Base-by-base conservation (phyloP, 2,329 filamentous ascomycete genomes). In the Penicillium sumatraense region DNA sequence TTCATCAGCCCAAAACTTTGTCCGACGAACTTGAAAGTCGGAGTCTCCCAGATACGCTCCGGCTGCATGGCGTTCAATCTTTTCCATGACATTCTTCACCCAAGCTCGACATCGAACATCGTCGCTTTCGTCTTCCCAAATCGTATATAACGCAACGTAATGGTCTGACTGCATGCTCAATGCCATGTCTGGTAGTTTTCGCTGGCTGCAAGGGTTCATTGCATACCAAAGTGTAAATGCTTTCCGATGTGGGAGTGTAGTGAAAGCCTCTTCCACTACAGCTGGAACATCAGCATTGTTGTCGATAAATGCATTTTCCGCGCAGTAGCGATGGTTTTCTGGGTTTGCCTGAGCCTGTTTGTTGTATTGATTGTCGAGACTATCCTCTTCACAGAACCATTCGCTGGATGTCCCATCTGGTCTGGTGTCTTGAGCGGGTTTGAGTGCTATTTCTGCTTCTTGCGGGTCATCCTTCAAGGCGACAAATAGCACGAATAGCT, bases 21-120 rank as follows among this genome's bases (percentile, higher is more conserved):
- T 78, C 56, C 66, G 67, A 5, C 81, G 71, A 9, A 70, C 64
- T 63, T 80, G 79, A 56, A 84, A 84, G 63, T 85, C 82, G 0
- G 80, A 72, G 58, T 85, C 82, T 8, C 82, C 83, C 1, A 84
- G 68, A 59, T 84, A 84, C n/a, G 79, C 76, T 2, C 82, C 83
- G 2, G 73, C 76, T 4, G 73, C 72, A 40, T 79, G 68, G 23
- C 58, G 60, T 60, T 79, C 75, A 1, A 81, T 68, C 6, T 63
- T 50, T 24, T 50, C 58, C 70, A 82, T 78, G 1, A 77, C 62
- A 21, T 71, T 58, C n/a, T 64, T 63, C 1, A 81, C 73, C 82
- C 82, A 85, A 1, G 38, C 57, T 26, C 68, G 67, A 62, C 77
- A 81, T n/a, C 60, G 57, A 0, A 62, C 65, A 56, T 84, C 82